These are phyloP conservation scores for Daldinia caldariorum DNA, from an alignment of 495 filamentous ascomycete genomes.

Conservation along the genomic window DNA sequence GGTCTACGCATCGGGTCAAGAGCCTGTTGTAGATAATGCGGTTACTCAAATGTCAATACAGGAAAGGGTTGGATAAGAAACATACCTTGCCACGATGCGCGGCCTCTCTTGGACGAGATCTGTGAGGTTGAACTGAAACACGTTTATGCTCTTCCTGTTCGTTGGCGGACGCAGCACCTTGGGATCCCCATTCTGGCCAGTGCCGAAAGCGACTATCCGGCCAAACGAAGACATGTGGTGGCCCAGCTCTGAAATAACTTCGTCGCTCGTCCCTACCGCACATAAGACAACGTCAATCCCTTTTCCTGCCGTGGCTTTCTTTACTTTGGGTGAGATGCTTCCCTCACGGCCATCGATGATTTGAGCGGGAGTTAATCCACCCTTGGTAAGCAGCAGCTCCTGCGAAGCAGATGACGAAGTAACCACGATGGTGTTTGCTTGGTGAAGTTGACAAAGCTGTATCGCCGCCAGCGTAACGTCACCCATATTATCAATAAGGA, in stretches of 20 bases:
- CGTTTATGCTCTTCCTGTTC: background rate
- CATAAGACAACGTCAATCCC: background rate
- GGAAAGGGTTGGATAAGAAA: background rate
- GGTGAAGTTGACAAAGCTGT: background rate
- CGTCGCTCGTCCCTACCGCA: background rate
- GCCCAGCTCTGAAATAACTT: background rate
- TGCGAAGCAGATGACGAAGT: background rate
- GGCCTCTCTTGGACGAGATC: background rate
- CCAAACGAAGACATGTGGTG: background rate
- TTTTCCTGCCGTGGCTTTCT: background rate
- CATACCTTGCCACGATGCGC: background rate
- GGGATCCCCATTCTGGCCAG: background rate
- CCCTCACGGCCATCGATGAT: too few species aligned
- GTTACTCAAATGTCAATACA: background rate
- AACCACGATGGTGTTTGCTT: background rate
- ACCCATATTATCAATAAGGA: background rate
- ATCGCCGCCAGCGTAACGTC: background rate
- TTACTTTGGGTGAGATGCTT: background rate
- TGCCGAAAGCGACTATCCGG: slow-evolving; percentile 1
- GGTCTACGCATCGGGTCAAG: background rate
- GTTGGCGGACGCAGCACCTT: background rate
- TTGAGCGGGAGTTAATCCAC: too few species aligned
- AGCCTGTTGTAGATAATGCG: background rate
- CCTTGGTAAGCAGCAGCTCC: background rate
- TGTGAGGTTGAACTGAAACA: background rate